These are phyloP conservation scores for Boletus sp. DNA, from an alignment of 1,284 basidiomycete genomes.

Conservation along the genomic window DNA sequence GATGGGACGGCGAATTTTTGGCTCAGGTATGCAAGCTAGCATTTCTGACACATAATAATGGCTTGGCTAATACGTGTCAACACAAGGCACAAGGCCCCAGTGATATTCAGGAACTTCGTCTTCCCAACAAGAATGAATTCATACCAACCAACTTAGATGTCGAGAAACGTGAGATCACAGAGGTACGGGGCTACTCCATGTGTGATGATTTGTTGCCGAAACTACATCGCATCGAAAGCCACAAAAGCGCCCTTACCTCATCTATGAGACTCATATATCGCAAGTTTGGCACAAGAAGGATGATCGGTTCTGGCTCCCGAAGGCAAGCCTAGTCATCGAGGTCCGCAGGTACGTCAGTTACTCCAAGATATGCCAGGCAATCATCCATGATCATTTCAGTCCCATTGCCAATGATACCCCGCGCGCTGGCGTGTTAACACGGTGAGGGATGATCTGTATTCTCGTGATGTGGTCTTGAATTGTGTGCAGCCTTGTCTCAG, in stretches of 20 bases:
- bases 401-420: constrained; percentile 54
- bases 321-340: constrained; percentile 71
- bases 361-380: background rate
- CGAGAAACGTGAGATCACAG: constrained; percentile 60
- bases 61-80: constrained; percentile 7
- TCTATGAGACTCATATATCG: constrained; percentile 68
- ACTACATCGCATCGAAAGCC: constrained; percentile 44
- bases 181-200: constrained; percentile 41
- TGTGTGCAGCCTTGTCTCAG: constrained; percentile 67
- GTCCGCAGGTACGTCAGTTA: constrained; percentile 54
- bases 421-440: constrained; percentile 57
- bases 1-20: constrained; percentile 63
- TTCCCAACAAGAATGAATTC: constrained; percentile 88
- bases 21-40: constrained; percentile 45
- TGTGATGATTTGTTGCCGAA: constrained; percentile 1
- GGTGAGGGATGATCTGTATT: constrained; percentile 36
- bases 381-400: constrained; percentile 34
- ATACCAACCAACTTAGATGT: constrained; percentile 87
- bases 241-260: constrained; percentile 67
- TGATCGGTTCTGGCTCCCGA: constrained; percentile 92
- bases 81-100: constrained; percentile 59
- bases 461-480: constrained; percentile 2
- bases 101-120: constrained; percentile 61
- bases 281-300: constrained; percentile 95
- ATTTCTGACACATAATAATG: background rate